A percentile compares a stretch with the other conserved stretches of the same genome.
Conservation (phyloP, 305 asterid genomes). For the Solanum hybrid region DNA sequence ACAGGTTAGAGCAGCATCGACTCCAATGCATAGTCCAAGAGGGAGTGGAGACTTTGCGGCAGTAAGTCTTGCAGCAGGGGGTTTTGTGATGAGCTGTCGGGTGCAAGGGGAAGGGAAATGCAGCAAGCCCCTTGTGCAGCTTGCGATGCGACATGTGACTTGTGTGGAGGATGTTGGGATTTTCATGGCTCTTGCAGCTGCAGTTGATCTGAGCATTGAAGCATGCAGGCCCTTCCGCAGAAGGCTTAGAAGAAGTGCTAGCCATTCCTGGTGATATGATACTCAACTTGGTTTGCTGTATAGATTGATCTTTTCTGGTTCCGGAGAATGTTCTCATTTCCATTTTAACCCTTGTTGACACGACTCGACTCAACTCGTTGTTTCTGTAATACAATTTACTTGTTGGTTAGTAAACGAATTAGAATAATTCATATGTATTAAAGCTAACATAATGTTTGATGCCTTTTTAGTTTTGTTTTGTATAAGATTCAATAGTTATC, state of each 20-base stretch:
- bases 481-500: neutral
- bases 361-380: neutral
- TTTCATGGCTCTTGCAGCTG: slow-evolving; percentile 87
- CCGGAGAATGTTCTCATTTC: neutral
- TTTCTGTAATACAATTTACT: neutral
- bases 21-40: slow-evolving; percentile 58
- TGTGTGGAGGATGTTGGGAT: slow-evolving; percentile 88
- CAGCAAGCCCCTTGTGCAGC: slow-evolving; percentile 72
- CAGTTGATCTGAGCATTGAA: slow-evolving; percentile 79
- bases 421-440: neutral
- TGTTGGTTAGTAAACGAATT: neutral
- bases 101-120: slow-evolving; percentile 77
- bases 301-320: neutral
- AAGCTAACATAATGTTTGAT: neutral
- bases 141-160: slow-evolving; percentile 72
- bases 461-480: neutral
- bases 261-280: slow-evolving; percentile 46
- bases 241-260: slow-evolving; percentile 39
- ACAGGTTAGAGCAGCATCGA: slow-evolving; percentile 34
- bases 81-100: slow-evolving; percentile 82
- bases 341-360: neutral
- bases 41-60: slow-evolving; percentile 67
- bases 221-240: slow-evolving; percentile 73
- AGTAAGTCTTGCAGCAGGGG: slow-evolving; percentile 46
- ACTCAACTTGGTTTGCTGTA: neutral